Evolutionary conservation across 805 yeast species (phyloP).

Genomic region (Ogataea philodendri): DNA sequence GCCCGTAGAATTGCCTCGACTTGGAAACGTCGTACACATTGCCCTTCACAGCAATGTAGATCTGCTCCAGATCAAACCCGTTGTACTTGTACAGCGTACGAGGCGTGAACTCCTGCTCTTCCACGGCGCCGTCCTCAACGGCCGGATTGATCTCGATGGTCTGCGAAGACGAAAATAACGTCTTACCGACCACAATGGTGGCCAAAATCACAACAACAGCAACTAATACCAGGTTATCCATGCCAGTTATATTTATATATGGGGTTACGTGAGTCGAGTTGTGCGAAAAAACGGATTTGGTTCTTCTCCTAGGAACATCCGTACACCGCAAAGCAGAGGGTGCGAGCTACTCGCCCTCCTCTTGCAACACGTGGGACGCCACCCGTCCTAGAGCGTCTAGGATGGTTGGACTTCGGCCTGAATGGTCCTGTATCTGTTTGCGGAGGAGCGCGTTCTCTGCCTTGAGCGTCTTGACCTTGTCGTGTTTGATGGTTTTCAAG

Average conservation of each 20-base stretch:
- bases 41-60: conserved; percentile 85
- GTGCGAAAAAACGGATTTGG: not conserved
- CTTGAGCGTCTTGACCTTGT: conserved; percentile 28
- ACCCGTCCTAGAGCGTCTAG: conserved; percentile 36
- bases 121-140: conserved; percentile 25
- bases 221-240: conserved; percentile 29
- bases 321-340: conserved; percentile 3
- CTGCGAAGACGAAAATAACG: conserved; percentile 22
- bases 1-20: conserved; percentile 88
- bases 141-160: conserved; percentile 28
- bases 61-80: conserved; percentile 75
- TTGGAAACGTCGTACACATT: conserved; percentile 78
- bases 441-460: conserved; percentile 29
- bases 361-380: conserved; percentile 36
- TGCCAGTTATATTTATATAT: conserved; percentile 11
- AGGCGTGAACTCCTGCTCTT: conserved; percentile 63
- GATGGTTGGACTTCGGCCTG: conserved; percentile 22
- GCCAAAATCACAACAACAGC: conserved; percentile 25
- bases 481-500: conserved; percentile 30
- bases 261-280: conserved; percentile 3
- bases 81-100: conserved; percentile 67
- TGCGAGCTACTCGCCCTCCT: conserved; percentile 26
- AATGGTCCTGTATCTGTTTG: conserved; percentile 21
- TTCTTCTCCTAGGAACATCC: conserved; percentile 8
- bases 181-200: conserved; percentile 23